These are phyloP conservation scores for Anthracocystis panici-leucophaei DNA, from an alignment of 1,284 basidiomycete genomes.

Conservation along the genomic window DNA sequence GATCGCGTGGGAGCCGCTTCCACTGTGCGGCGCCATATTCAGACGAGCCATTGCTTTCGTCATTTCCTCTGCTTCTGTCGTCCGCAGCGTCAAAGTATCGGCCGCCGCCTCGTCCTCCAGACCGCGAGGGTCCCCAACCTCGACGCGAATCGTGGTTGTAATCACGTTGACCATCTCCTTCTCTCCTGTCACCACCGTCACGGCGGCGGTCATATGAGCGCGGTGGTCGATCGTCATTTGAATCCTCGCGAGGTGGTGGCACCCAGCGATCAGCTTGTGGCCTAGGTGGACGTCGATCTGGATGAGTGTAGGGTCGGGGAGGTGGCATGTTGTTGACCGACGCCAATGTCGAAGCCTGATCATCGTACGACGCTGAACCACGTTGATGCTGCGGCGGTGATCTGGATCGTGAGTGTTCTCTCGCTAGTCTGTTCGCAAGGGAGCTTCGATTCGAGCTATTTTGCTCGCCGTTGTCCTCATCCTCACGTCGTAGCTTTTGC, in stretches of 20 bases:
- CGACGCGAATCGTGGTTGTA: conserved; percentile 8
- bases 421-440: not conserved
- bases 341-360: conserved; percentile 7
- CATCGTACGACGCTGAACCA: conserved; percentile 29
- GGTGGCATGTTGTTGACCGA: conserved; percentile 14
- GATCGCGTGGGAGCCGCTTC: conserved; percentile 44
- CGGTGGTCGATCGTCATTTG: not conserved
- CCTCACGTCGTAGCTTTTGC: conserved; percentile 7
- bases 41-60: conserved; percentile 1
- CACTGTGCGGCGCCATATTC: conserved; percentile 48
- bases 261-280: conserved; percentile 45
- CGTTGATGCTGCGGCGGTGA: conserved; percentile 13
- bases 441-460: not conserved
- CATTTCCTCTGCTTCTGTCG: not conserved
- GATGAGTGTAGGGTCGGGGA: conserved; percentile 25
- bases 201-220: conserved; percentile 21
- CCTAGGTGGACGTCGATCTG: conserved; percentile 38
- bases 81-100: conserved; percentile 34
- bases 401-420: conserved; percentile 1
- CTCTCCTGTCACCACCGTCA: conserved; percentile 11
- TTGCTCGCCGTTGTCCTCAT: not conserved
- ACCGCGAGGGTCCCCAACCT: conserved; percentile 11
- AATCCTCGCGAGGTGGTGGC: conserved; percentile 35
- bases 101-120: conserved; percentile 11
- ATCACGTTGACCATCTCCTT: conserved; percentile 9